Percentiles rank a stretch among this genome's conserved stretches.
Conservation (phyloP, 345 rosid species). For the Mercurialis annua region DNA sequence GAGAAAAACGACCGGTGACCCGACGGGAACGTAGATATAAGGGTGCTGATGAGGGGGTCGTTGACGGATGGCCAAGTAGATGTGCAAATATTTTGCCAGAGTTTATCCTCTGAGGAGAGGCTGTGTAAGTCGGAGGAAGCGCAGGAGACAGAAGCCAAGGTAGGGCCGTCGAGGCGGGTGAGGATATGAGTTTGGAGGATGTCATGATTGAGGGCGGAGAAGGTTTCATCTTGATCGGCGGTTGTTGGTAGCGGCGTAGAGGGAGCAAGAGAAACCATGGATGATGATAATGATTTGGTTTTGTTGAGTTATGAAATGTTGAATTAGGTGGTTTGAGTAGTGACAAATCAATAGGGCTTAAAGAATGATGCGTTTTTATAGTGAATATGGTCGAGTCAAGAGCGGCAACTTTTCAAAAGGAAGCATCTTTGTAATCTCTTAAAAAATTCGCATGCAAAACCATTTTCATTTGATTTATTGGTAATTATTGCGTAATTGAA, state of each 20-base stretch:
- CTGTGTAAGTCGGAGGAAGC: constrained; percentile 45
- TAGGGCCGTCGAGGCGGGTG: constrained; percentile 64
- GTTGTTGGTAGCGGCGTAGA: constrained; percentile 1
- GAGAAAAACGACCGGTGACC: constrained; percentile 70
- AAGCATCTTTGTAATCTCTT: no score
- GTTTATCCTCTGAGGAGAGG: constrained; percentile 40
- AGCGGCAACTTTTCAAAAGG: no score
- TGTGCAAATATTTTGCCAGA: constrained; percentile 51
- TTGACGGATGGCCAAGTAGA: constrained; percentile 59
- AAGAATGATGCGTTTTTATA: no score
- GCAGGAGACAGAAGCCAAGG: constrained; percentile 53
- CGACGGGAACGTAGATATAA: constrained; percentile 49
- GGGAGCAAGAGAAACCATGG: background rate
- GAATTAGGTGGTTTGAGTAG: no score
- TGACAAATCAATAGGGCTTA: no score
- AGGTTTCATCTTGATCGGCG: constrained; percentile 2
- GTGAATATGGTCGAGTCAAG: no score
- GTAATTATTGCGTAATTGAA: no score
- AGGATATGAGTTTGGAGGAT: constrained; percentile 53
- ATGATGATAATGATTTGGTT: no score
- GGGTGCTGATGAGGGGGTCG: constrained; percentile 31
- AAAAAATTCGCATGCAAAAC: no score
- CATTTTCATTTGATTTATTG: no score
- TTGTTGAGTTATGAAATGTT: no score
- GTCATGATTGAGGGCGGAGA: constrained; percentile 55